These are phyloP conservation scores for Lizonia empirigonia DNA, from an alignment of 2,329 filamentous ascomycete species.

Conservation along the genomic window DNA sequence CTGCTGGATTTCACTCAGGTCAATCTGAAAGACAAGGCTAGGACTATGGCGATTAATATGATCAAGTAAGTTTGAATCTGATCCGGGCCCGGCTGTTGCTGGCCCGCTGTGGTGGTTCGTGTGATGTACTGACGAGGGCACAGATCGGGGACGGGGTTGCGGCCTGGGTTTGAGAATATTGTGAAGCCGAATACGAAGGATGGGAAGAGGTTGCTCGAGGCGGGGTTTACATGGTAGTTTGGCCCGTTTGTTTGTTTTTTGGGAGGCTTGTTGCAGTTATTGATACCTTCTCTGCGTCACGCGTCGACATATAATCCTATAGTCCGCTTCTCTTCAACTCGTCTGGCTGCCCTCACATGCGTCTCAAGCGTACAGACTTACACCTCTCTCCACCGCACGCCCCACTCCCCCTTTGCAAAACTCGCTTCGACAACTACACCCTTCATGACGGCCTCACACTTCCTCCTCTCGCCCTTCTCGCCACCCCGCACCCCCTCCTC, in stretches of 20 bases:
- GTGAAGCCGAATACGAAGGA: constrained; percentile 21
- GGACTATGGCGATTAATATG: constrained; percentile 49
- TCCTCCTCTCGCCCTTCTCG: constrained; percentile 41
- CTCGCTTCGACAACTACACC: constrained; percentile 64
- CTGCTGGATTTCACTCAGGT: constrained; percentile 55
- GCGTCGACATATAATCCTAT: constrained; percentile 14
- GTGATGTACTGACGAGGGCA: constrained; percentile 8
- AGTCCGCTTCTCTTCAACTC: background rate
- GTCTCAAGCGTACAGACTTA: no score
- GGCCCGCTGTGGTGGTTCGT: background rate
- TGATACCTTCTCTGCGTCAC: constrained; percentile 24
- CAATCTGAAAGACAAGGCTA: constrained; percentile 56
- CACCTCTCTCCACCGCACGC: constrained; percentile 62
- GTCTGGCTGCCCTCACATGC: background rate
- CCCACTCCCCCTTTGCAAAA: constrained; percentile 67
- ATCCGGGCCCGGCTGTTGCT: no score
- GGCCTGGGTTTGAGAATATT: constrained; percentile 37
- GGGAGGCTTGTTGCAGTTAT: constrained; percentile 9
- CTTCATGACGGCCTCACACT: constrained; percentile 65
- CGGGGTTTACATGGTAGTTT: constrained; percentile 29
- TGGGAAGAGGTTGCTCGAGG: constrained; percentile 26
- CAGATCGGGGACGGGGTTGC: constrained; percentile 39
- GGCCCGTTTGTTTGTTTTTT: background rate
- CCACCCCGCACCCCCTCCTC: constrained; percentile 10
- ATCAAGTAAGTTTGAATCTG: constrained; percentile 51